Evolutionary conservation across 2,329 filamentous ascomycete species (phyloP).

Genomic region (Nakataea oryzae): DNA sequence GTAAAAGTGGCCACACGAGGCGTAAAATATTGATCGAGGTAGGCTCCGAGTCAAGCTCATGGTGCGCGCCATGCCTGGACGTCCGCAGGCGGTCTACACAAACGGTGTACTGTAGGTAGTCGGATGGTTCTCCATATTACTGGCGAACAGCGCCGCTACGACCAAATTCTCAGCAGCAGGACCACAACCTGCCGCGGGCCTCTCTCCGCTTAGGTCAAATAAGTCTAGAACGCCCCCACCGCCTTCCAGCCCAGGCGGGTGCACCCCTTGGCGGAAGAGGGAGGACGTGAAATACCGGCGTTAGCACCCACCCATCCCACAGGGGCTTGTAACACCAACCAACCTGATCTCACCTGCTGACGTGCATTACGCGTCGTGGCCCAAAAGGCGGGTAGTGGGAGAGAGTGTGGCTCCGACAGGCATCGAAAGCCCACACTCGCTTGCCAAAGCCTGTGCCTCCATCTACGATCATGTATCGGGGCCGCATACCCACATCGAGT

Average conservation of each 20-base stretch:
- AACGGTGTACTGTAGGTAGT: no score
- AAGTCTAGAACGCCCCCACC: neutral
- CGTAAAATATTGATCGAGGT: neutral
- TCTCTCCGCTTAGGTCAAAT: neutral
- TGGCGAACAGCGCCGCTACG: neutral
- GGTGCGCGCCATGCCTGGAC: neutral
- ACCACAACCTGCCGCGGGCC: no score
- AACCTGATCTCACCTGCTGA: neutral
- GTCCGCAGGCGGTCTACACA: no score
- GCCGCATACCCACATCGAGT: neutral
- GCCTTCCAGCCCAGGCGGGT: neutral
- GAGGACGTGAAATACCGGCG: neutral
- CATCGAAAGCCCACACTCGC: neutral
- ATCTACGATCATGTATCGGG: neutral
- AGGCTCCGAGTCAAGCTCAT: neutral
- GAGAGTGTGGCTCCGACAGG: neutral
- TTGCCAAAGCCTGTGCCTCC: neutral
- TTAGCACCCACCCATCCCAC: neutral
- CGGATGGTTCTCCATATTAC: neutral
- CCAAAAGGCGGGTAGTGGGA: neutral
- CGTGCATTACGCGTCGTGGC: neutral
- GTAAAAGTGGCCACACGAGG: no score
- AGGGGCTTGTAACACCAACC: neutral
- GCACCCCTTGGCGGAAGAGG: neutral
- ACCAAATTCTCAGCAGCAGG: neutral